Conservation (phyloP, 129 eudicot genomes). For the Flaveria sonorensis region DNA sequence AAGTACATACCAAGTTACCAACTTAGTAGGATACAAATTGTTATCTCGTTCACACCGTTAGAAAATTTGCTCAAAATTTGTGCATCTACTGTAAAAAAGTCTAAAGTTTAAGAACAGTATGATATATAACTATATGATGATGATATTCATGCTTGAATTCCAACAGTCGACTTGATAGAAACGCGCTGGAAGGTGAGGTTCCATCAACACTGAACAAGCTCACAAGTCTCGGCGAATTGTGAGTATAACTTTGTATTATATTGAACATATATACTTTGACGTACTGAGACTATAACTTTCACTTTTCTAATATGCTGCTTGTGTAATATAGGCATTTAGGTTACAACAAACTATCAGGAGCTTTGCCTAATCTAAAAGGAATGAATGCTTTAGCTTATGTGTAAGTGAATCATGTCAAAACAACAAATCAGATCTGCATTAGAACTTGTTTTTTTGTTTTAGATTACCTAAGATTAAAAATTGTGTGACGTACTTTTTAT, state of each 20-base stretch:
- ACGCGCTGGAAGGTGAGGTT: constrained; percentile 49
- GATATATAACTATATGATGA: neutral
- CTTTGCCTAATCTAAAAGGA: constrained; percentile 74
- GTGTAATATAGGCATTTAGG: constrained; percentile 54
- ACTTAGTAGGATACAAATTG: neutral
- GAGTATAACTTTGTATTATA: constrained; percentile 38
- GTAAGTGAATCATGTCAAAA: constrained; percentile 43
- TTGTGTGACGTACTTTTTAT: constrained; percentile 10
- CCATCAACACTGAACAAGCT: constrained; percentile 77
- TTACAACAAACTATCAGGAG: constrained; percentile 66
- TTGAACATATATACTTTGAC: neutral
- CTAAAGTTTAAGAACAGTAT: no score
- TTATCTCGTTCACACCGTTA: neutral
- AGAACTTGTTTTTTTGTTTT: neutral
- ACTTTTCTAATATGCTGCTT: neutral
- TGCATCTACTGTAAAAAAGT: neutral
- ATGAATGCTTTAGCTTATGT: constrained; percentile 77
- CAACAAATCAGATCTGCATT: neutral
- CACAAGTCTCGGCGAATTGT: constrained; percentile 65
- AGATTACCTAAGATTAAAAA: constrained; percentile 15
- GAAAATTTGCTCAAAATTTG: neutral
- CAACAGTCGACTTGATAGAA: constrained; percentile 91
- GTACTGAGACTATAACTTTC: neutral
- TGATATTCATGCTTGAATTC: constrained; percentile 9
- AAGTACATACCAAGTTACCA: constrained; percentile 45